Base-by-base conservation (phyloP, 129 eudicot genomes). In the Oenanthe sinensis region DNA sequence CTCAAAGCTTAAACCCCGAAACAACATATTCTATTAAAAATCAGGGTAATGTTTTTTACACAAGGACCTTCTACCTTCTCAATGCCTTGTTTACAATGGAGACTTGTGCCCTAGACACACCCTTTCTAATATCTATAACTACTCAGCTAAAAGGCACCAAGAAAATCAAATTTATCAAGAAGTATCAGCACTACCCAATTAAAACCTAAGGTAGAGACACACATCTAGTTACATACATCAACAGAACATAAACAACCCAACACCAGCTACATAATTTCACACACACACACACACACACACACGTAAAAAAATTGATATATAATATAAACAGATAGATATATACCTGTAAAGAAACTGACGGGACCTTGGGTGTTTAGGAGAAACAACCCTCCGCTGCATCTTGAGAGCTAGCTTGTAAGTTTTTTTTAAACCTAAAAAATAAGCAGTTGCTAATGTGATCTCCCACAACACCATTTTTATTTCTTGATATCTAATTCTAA, bases 391-490 rank as follows among this genome's bases (percentile, higher is more conserved):
- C 13, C 96, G 91, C 81, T 94, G 97, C 81, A 91, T 85, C 83
- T 72, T 88, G 76, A 90, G 87, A 48, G 93, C 96, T 46, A 91
- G 88, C 75, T 80, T 87, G 88, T 91, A 90, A 8, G 98, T 90
- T 77, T 96, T 85, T 70, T 84, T 91, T 39, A 94, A 82, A 39
- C 98, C 98, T 86, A 94, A 79, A 84, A 94, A 90, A 81, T 94
- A 94, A 36, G 98, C 98, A 22, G 98, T 91, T 68, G 87, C 96
- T 76, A 91, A 81, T 83, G 98, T 90, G 26, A 94, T 87, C 83
- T 94, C 98, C 98, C 98, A 94, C 54, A 94, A 70, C 86, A 94
- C 98, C 98, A 94, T 94, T 76, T 42, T 83, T 28, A n/a, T n/a
- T 60, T 60, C 68, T 60, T 60, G 68, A 60, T n/a, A 60, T n/a